phyloP scores from a whole-genome alignment of 306 rosid species.

The Pyrus pyrifolia region DNA sequence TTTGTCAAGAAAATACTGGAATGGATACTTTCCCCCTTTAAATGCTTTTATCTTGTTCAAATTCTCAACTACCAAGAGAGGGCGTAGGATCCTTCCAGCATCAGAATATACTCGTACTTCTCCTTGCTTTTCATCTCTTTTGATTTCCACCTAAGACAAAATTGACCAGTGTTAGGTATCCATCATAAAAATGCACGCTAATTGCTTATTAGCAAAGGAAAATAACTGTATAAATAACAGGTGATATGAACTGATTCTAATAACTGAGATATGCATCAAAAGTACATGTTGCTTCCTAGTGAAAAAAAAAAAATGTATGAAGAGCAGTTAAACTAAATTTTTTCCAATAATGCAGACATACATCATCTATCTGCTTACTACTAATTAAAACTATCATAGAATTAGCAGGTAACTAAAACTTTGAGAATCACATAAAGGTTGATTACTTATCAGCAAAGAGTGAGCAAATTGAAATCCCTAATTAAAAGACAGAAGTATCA shows the following conservation, averaged over 20 bases:
- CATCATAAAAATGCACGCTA: background rate
- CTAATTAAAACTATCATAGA: background rate
- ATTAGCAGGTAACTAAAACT: background rate
- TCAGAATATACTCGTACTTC: conserved; percentile 85
- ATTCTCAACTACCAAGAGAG: conserved; percentile 77
- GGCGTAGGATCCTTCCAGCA: conserved; percentile 91
- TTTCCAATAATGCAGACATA: background rate
- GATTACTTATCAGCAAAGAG: background rate
- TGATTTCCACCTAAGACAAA: conserved; percentile 72
- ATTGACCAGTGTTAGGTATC: background rate
- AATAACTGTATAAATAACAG: background rate
- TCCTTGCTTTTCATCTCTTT: conserved; percentile 60
- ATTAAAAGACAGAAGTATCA: background rate
- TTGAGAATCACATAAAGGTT: background rate
- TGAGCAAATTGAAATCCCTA: background rate
- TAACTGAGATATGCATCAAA: background rate
- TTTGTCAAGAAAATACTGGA: conserved; percentile 52
- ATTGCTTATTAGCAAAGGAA: background rate
- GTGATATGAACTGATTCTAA: background rate
- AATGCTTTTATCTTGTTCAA: conserved; percentile 45
- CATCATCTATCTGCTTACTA: background rate
- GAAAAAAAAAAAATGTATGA: background rate
- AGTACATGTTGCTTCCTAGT: background rate
- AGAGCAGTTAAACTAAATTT: background rate
- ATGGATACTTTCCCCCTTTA: conserved; percentile 44